These are phyloP conservation scores for Neurospora crassa DNA, from an alignment of 2,329 filamentous ascomycete genomes.

Conservation along the genomic window DNA sequence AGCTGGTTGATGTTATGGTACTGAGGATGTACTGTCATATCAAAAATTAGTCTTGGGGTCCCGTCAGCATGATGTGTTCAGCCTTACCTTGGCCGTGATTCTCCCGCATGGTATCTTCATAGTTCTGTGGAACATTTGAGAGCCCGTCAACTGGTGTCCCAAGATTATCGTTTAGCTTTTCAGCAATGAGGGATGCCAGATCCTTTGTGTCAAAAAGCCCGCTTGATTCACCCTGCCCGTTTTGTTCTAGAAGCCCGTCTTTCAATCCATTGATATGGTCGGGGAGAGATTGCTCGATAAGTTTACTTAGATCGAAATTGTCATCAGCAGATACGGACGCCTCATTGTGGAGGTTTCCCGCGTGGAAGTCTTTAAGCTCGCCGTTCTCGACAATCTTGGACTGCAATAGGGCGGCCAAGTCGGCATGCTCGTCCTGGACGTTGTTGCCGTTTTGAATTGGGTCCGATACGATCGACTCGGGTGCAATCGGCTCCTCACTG, in stretches of 20 bases:
- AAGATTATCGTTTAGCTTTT: constrained; percentile 11
- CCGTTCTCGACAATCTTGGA: constrained; percentile 9
- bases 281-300: constrained; percentile 14
- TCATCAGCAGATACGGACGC: constrained; percentile 1
- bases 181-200: constrained; percentile 14
- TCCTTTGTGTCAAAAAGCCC: constrained; percentile 10
- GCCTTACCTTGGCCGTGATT: constrained; percentile 6
- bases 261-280: constrained; percentile 8
- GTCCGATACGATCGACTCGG: constrained; percentile 5
- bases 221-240: neutral
- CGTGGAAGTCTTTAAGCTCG: constrained; percentile 4
- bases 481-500: constrained; percentile 18
- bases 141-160: constrained; percentile 10
- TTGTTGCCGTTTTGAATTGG: neutral
- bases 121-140: constrained; percentile 5
- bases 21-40: constrained; percentile 7
- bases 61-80: constrained; percentile 1
- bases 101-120: constrained; percentile 2
- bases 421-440: constrained; percentile 9
- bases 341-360: neutral
- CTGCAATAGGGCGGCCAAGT: constrained; percentile 14
- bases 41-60: neutral
- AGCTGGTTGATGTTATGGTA: constrained; percentile 12
- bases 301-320: constrained; percentile 10
- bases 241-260: constrained; percentile 1